These are phyloP conservation scores for Solanum virginianum DNA, from an alignment of 257 asterid genomes.

Conservation along the genomic window DNA sequence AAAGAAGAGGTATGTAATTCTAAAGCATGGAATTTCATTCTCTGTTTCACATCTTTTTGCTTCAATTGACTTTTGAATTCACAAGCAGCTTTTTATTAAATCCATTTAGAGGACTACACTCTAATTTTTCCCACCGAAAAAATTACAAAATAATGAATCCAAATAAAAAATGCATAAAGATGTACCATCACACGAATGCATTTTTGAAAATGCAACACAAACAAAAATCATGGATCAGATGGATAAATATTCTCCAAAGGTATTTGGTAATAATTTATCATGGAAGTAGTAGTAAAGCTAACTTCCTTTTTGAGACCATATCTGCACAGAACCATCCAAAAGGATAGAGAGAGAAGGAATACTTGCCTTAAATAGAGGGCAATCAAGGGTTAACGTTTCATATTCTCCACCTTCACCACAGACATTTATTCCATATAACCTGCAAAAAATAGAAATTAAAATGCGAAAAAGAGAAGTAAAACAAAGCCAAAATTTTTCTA, in stretches of 20 bases:
- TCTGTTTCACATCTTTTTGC: neutral
- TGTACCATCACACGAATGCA: neutral
- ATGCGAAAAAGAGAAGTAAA: constrained; percentile 2
- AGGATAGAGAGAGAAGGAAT: neutral
- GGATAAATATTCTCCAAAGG: neutral
- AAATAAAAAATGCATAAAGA: neutral
- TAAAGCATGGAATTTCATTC: neutral
- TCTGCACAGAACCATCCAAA: neutral
- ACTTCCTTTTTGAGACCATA: neutral
- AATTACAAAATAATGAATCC: neutral
- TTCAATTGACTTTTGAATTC: neutral
- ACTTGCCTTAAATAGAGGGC: constrained; percentile 87
- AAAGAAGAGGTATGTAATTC: neutral
- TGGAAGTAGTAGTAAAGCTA: neutral
- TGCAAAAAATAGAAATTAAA: constrained; percentile 16
- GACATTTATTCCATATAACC: constrained; percentile 85
- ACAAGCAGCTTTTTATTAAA: neutral
- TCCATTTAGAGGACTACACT: neutral
- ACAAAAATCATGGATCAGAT: neutral
- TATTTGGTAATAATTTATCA: neutral
- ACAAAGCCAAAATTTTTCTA: neutral
- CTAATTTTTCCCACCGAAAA: neutral
- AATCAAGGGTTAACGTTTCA: constrained; percentile 93
- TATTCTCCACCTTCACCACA: constrained; percentile 99
- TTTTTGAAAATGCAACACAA: neutral